Evolutionary conservation across 148 eudicot species (phyloP).

Genomic region (Vaccinium myrtillus): DNA sequence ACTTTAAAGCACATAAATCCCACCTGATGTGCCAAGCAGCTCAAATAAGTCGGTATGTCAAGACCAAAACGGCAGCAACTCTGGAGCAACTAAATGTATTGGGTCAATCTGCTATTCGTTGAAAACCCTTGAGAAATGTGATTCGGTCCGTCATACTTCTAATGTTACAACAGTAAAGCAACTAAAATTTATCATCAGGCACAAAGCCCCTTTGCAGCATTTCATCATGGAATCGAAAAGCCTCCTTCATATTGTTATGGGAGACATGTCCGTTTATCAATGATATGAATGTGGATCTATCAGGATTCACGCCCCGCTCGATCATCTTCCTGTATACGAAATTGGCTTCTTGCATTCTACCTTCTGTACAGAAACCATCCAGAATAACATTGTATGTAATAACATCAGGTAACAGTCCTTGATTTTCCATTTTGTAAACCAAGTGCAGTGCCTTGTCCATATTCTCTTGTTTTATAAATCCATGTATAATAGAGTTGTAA

Average conservation of each 20-base stretch:
- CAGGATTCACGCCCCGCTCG: constrained; percentile 60
- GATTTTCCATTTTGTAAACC: constrained; percentile 61
- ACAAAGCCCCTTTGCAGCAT: constrained; percentile 74
- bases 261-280: constrained; percentile 72
- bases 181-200: constrained; percentile 75
- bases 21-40: constrained; percentile 10
- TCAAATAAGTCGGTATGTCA: neutral
- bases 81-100: neutral
- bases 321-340: constrained; percentile 57
- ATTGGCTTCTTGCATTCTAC: constrained; percentile 67
- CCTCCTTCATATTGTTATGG: constrained; percentile 68
- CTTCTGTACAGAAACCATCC: constrained; percentile 66
- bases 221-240: constrained; percentile 74
- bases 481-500: constrained; percentile 76
- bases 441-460: constrained; percentile 56
- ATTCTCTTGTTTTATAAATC: constrained; percentile 61
- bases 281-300: constrained; percentile 56
- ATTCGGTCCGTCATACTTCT: neutral
- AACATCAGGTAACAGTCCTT: constrained; percentile 60
- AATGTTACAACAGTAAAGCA: neutral
- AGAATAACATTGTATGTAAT: constrained; percentile 65
- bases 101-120: neutral
- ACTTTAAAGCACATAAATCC: neutral
- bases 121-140: neutral
- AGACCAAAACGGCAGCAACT: neutral